phyloP scores from a whole-genome alignment of 805 yeast genomes.

The Lipomyces lipofer region DNA sequence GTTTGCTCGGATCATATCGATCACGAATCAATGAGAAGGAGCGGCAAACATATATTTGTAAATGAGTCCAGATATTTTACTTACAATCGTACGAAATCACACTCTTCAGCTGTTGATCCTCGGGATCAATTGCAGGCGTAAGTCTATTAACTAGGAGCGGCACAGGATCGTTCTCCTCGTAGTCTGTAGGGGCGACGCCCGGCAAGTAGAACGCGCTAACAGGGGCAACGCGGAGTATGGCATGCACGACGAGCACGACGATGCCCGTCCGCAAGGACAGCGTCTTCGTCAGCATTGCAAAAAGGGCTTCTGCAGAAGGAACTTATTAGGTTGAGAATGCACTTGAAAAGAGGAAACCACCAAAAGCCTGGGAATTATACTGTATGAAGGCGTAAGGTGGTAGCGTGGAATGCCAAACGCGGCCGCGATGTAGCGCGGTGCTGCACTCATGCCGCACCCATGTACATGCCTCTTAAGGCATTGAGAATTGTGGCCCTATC shows the following conservation, averaged over 20 bases:
- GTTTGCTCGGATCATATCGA: no score
- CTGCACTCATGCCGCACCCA: no score
- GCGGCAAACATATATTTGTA: no score
- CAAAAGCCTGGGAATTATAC: no score
- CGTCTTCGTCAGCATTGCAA: neutral
- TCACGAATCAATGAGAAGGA: no score
- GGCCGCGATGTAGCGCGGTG: no score
- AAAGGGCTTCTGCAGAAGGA: neutral
- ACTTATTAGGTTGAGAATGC: no score
- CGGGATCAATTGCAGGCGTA: constrained; percentile 65
- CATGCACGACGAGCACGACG: neutral
- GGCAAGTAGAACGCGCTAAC: constrained; percentile 79
- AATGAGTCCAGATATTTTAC: no score
- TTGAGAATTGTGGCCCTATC: no score
- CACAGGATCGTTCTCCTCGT: constrained; percentile 66
- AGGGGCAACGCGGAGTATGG: constrained; percentile 23
- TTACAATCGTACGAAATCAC: constrained; percentile 43
- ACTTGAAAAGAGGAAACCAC: neutral
- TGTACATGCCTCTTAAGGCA: no score
- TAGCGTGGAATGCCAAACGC: no score
- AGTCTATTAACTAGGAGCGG: constrained; percentile 86
- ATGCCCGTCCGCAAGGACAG: constrained; percentile 1
- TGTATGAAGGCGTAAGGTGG: no score
- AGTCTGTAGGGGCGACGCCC: constrained; percentile 94
- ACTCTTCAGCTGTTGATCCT: constrained; percentile 36